These are phyloP conservation scores for Trichoderma guizhouense DNA, from an alignment of 2,329 filamentous ascomycete genomes.

Conservation along the genomic window DNA sequence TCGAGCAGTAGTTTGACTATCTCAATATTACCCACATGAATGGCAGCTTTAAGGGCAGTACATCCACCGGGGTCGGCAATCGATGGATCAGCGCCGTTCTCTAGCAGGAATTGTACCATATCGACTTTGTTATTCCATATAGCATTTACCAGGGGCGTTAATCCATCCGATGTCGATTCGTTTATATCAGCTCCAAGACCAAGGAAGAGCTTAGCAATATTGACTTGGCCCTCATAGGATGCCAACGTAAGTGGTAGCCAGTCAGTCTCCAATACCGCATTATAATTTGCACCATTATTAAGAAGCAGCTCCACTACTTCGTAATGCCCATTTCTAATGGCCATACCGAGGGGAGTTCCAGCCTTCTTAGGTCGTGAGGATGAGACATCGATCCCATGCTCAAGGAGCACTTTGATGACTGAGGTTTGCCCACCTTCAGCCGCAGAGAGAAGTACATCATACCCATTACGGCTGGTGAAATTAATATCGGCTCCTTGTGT, in stretches of 20 bases:
- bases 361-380: not conserved
- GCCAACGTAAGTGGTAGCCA: not conserved
- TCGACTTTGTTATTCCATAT: not conserved
- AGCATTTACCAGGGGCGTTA: not conserved
- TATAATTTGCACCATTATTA: not conserved
- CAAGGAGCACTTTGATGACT: not conserved
- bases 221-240: not conserved
- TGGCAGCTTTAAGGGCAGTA: not conserved
- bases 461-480: not conserved
- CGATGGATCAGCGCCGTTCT: not conserved
- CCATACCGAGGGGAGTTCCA: not conserved
- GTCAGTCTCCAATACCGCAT: not conserved
- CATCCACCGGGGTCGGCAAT: not conserved
- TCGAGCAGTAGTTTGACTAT: not conserved
- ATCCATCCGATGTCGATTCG: not conserved
- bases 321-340: not conserved
- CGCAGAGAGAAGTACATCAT: not conserved
- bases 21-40: not conserved
- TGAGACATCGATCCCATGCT: not conserved
- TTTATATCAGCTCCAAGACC: not conserved
- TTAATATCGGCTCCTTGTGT: not conserved
- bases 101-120: not conserved
- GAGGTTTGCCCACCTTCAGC: not conserved
- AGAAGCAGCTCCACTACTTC: not conserved
- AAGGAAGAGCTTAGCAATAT: not conserved